Percentiles rank a stretch among this genome's conserved stretches.
These are phyloP conservation scores for Plasmodium gonderi DNA, from an alignment of 169 alveolate genomes.

Conservation along the genomic window DNA sequence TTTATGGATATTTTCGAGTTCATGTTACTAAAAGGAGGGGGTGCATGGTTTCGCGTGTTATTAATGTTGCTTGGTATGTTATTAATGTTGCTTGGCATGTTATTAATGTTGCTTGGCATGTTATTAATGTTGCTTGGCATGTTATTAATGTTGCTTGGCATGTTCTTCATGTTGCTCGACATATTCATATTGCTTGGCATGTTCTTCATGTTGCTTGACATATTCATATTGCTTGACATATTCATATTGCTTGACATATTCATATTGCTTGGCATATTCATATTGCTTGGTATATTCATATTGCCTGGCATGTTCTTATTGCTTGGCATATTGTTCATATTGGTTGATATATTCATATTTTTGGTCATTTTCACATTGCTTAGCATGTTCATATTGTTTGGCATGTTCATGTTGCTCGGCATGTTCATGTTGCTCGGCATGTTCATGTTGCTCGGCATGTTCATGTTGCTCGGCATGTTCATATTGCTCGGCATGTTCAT, in stretches of 20 bases:
- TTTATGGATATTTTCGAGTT: neutral
- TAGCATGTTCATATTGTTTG: constrained; percentile 5
- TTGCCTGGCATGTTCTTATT: neutral
- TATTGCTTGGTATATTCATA: constrained; percentile 5
- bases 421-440: neutral
- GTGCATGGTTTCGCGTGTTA: neutral
- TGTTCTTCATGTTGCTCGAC: neutral
- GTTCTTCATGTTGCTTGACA: neutral
- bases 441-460: constrained; percentile 9
- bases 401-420: neutral
- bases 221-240: neutral
- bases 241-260: constrained; percentile 6
- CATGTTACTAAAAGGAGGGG: neutral
- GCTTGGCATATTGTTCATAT: constrained; percentile 9
- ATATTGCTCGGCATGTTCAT: neutral
- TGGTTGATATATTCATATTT: neutral
- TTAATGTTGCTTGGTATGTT: neutral
- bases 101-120: neutral
- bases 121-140: neutral
- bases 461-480: constrained; percentile 15
- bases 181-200: neutral
- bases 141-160: neutral
- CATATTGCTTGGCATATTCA: neutral
- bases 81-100: neutral
- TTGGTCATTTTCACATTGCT: neutral